A percentile compares a stretch with the other conserved stretches of the same genome.
Conservation (phyloP, 2,329 filamentous ascomycete genomes). For the Myrmaecium sp. region DNA sequence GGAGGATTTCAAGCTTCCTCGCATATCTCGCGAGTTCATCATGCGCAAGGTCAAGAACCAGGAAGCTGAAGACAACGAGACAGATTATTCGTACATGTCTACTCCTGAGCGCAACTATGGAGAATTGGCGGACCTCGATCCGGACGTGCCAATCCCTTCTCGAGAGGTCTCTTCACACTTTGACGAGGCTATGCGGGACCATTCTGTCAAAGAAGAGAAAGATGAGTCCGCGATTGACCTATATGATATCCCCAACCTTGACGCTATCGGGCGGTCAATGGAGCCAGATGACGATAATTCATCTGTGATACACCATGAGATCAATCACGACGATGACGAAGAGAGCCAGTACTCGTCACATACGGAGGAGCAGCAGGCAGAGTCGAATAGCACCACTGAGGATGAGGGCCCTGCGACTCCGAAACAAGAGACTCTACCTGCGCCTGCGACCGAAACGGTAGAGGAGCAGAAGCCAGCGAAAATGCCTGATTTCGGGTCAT, state of each 20-base stretch:
- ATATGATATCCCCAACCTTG: slow-evolving; percentile 44
- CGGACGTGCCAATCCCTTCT: slow-evolving; percentile 78
- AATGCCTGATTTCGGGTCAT: slow-evolving; percentile 32
- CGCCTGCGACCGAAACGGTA: slow-evolving; percentile 13
- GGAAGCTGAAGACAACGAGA: slow-evolving; percentile 30
- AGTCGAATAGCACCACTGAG: slow-evolving; percentile 18
- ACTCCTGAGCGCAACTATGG: slow-evolving; percentile 38
- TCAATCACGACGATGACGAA: slow-evolving; percentile 34
- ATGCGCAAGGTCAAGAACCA: slow-evolving; percentile 65
- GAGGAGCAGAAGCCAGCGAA: slow-evolving; percentile 17
- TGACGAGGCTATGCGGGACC: slow-evolving; percentile 41
- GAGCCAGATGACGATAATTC: slow-evolving; percentile 27
- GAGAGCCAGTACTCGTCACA: slow-evolving; percentile 38
- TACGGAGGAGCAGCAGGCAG: slow-evolving; percentile 15
- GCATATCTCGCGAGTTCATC: slow-evolving; percentile 88
- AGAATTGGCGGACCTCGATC: slow-evolving; percentile 47
- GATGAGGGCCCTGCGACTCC: slow-evolving; percentile 30
- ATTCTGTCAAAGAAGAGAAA: slow-evolving; percentile 50
- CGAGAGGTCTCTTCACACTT: slow-evolving; percentile 51
- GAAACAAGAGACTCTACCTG: slow-evolving; percentile 15
- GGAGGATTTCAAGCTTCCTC: slow-evolving; percentile 48
- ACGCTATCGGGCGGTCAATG: slow-evolving; percentile 33
- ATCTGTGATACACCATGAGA: slow-evolving; percentile 38
- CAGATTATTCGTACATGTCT: slow-evolving; percentile 27
- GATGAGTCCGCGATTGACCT: slow-evolving; percentile 43